Conservation (phyloP, 129 eudicot genomes). For the Apium graveolens region DNA sequence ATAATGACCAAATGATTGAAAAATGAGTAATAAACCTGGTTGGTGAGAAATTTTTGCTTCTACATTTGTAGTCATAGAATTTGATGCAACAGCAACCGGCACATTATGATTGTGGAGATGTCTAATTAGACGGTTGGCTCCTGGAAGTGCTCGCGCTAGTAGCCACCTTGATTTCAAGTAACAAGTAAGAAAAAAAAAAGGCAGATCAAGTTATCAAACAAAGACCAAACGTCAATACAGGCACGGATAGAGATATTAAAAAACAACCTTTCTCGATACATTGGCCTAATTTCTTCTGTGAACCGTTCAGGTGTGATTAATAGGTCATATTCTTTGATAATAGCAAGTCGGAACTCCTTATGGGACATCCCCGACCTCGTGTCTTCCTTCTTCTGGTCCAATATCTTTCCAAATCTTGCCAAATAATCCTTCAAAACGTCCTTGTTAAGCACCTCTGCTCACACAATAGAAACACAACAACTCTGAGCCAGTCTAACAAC, state of each 20-base stretch:
- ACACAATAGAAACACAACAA: background rate
- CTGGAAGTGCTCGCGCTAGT: slow-evolving; percentile 71
- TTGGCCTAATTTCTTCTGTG: slow-evolving; percentile 40
- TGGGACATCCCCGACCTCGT: slow-evolving; percentile 54
- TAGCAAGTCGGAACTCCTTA: slow-evolving; percentile 38
- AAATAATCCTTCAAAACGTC: slow-evolving; percentile 48
- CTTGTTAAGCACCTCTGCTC: slow-evolving; percentile 44
- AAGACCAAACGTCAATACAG: background rate
- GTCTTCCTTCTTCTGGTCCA: slow-evolving; percentile 61
- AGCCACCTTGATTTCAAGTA: slow-evolving; percentile 49
- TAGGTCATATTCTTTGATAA: slow-evolving; percentile 58
- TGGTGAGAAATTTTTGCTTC: slow-evolving; percentile 56
- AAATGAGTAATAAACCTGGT: slow-evolving; percentile 30
- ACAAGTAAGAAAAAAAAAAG: background rate
- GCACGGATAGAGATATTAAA: background rate
- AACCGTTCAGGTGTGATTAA: slow-evolving; percentile 61
- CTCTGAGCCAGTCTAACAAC: background rate
- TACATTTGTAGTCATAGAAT: slow-evolving; percentile 42
- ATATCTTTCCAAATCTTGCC: slow-evolving; percentile 55
- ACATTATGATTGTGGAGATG: slow-evolving; percentile 62
- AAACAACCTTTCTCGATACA: slow-evolving; percentile 55
- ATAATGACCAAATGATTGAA: background rate
- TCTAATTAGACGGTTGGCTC: slow-evolving; percentile 69
- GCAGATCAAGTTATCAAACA: background rate
- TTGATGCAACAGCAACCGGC: slow-evolving; percentile 78